These are phyloP conservation scores for Sporobolomyces phaffii DNA, from an alignment of 768 basidiomycete genomes.

Conservation along the genomic window DNA sequence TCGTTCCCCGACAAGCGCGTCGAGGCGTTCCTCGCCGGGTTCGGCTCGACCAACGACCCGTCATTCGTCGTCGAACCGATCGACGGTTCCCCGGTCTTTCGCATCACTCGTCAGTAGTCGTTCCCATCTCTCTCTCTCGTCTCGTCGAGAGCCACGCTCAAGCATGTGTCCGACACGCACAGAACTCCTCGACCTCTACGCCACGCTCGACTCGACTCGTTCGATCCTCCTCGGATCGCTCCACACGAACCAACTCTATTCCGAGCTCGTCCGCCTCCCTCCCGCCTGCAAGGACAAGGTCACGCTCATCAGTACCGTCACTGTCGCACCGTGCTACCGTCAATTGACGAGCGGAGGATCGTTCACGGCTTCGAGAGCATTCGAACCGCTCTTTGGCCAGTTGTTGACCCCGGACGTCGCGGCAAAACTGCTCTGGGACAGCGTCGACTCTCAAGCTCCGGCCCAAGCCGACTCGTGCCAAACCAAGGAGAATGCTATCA, in stretches of 20 bases:
- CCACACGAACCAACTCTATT: neutral
- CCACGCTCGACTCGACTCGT: neutral
- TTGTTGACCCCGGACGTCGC: neutral
- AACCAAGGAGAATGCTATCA: neutral
- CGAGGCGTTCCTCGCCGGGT: neutral
- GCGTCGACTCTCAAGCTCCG: neutral
- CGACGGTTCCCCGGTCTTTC: neutral
- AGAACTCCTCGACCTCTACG: slow-evolving; percentile 9
- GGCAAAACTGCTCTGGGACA: neutral
- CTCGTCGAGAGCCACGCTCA: neutral
- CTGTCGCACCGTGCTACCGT: neutral
- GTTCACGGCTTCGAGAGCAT: neutral
- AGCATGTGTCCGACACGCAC: neutral
- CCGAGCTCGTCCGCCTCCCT: neutral
- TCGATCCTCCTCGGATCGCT: neutral
- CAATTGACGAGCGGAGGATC: neutral
- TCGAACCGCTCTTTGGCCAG: neutral
- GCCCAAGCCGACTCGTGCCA: too few species aligned
- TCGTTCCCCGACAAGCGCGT: neutral
- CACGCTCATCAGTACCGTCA: neutral
- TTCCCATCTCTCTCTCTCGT: neutral
- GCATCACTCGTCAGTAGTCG: neutral
- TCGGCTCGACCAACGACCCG: neutral
- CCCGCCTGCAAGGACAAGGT: neutral
- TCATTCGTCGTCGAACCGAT: neutral